phyloP scores from a whole-genome alignment of 345 rosid genomes.

The Cardiospermum halicacabum region DNA sequence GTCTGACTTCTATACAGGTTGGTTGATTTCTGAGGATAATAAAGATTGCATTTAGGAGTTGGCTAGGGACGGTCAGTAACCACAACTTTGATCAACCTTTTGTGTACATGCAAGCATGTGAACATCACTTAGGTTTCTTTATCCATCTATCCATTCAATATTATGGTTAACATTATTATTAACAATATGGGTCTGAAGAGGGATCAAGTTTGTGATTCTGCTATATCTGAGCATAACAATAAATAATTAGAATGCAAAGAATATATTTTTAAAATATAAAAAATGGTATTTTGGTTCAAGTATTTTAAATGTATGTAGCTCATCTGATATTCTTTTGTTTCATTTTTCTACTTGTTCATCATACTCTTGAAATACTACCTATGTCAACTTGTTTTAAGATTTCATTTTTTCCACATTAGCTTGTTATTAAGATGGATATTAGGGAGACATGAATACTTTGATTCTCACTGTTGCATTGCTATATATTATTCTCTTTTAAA shows the following conservation, averaged over 20 bases:
- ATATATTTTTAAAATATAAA: neutral
- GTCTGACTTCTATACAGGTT: constrained; percentile 98
- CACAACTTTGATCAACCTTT: neutral
- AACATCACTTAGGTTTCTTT: neutral
- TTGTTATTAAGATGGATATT: neutral
- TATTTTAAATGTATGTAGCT: neutral
- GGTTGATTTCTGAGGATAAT: constrained; percentile 21
- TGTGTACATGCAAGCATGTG: neutral
- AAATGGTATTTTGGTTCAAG: neutral
- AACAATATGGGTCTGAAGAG: neutral
- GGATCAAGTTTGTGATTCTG: neutral
- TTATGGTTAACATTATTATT: too few species aligned
- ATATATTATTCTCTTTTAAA: neutral
- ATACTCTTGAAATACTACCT: neutral
- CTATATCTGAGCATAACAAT: neutral
- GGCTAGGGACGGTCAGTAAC: neutral
- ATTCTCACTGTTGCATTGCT: too few species aligned
- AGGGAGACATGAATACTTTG: neutral
- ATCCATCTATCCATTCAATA: too few species aligned
- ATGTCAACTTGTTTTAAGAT: neutral
- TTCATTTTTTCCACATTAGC: neutral
- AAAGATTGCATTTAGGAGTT: neutral
- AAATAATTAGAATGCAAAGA: neutral
- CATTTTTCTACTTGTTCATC: neutral
- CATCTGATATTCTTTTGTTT: neutral